Evolutionary conservation across 2,329 filamentous ascomycete genomes (phyloP), one percentile per base, ranked within the genome.

Genomic region (Fusarium xylarioides): DNA sequence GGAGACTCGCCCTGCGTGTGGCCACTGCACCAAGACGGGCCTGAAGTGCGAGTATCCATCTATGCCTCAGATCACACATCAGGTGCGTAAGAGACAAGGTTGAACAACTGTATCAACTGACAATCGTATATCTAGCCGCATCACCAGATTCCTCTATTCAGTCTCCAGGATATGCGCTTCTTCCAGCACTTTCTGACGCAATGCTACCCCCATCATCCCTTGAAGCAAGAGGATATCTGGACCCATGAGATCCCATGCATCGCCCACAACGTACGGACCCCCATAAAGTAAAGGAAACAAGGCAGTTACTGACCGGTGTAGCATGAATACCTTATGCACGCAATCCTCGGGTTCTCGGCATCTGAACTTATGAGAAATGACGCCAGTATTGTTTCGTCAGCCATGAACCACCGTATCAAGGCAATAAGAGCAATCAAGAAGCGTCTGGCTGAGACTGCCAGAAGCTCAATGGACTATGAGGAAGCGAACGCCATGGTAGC

Each of bases 261-360:
- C 64, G 91, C 91, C 3, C 89, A 93, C 71, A 89, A 89, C 66
- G 90, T 90, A 84, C 34, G 86, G 79, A 23, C 3, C 10, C 12
- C 23, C 32, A 11, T 4, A 12, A 14, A 19, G 4, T 10, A 28
- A 28, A 21, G 15, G n/a, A 16, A 18, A 19, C 12, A 26, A 38
- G 23, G 19, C 23, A 11, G 23, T 46, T 28, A 53, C 72, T 71
- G 57, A 77, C 43, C 35, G 37, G 11, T 60, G 28, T 64, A 91
- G 86, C 86, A 91, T 72, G 89, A 91, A 63, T 92, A 90, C 66
- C 84, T 92, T 15, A 92, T 93, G 88, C 91, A 93, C 78, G 90
- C 91, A 9, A 90, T 93, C 56, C 85, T 92, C 1, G 91, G 90
- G 18, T 86, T 92, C 67, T 86, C 91, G 3, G 92, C 91, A 37